phyloP scores from a whole-genome alignment of 495 filamentous ascomycete genomes.

The Chaetomidium leptoderma region DNA sequence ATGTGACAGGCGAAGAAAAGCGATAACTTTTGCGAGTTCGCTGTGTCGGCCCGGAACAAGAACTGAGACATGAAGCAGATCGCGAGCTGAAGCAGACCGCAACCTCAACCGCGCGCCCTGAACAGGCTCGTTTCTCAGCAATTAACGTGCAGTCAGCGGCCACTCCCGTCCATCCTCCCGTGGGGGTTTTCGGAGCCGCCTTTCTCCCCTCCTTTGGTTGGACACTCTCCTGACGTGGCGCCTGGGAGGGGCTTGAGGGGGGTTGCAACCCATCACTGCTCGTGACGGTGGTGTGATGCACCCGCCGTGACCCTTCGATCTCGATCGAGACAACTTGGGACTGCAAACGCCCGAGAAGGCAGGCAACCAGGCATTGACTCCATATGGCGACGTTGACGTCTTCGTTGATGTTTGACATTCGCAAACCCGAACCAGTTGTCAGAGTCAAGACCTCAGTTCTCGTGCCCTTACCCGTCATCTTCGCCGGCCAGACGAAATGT shows the following conservation, averaged over 20 bases:
- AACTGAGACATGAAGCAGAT: not conserved
- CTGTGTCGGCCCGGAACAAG: too few relatives aligned
- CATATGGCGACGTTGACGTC: not conserved
- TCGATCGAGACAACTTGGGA: not conserved
- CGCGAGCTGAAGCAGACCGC: not conserved
- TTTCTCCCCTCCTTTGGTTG: not conserved
- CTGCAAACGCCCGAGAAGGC: not conserved
- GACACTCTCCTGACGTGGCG: not conserved
- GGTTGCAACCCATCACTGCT: not conserved
- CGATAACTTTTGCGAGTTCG: too few relatives aligned
- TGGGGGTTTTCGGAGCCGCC: not conserved
- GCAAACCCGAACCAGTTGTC: too few relatives aligned
- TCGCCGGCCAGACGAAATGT: not conserved
- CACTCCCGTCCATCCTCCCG: too few relatives aligned
- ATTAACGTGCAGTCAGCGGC: too few relatives aligned
- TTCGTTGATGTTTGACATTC: too few relatives aligned
- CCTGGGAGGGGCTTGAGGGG: not conserved
- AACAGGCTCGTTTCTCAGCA: too few relatives aligned
- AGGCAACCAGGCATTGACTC: not conserved
- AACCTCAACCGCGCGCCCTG: too few relatives aligned
- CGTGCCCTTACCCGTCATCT: not conserved
- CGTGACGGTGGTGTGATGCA: constrained; percentile 1
- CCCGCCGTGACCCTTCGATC: not conserved
- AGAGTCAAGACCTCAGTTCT: not conserved
- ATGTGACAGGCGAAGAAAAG: not conserved